These are phyloP conservation scores for Irpex lacteus DNA, from an alignment of 1,284 basidiomycete species.

Conservation along the genomic window DNA sequence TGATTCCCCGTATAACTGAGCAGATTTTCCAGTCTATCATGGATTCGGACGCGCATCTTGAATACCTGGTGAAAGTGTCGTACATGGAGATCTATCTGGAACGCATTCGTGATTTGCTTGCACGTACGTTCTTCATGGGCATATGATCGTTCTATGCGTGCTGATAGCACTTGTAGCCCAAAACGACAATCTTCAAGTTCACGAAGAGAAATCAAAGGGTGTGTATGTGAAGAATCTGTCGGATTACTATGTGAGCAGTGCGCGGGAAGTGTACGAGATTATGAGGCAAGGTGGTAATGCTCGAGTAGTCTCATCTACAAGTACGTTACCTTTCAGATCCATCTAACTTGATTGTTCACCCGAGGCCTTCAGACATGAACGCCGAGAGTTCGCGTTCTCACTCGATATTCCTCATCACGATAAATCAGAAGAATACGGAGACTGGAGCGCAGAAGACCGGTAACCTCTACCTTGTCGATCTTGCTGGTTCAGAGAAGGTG, in stretches of 20 bases:
- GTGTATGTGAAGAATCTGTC: conserved; percentile 98
- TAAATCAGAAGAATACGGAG: conserved; percentile 96
- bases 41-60: conserved; percentile 90
- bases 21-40: conserved; percentile 99
- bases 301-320: conserved; percentile 93
- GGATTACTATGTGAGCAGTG: conserved; percentile 97
- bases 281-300: conserved; percentile 95
- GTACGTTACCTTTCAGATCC: conserved; percentile 46
- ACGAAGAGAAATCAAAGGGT: conserved; percentile 97
- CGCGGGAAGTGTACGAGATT: conserved; percentile 97
- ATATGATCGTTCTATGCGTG: background rate
- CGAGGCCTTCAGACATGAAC: conserved; percentile 85
- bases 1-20: conserved; percentile 98
- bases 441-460: conserved; percentile 95
- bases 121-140: conserved; percentile 63
- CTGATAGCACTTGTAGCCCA: conserved; percentile 59
- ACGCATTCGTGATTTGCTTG: conserved; percentile 91
- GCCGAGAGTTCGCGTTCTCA: conserved; percentile 99
- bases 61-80: conserved; percentile 99
- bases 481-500: conserved; percentile 99
- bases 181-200: conserved; percentile 98
- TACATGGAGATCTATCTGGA: conserved; percentile 99
- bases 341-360: background rate
- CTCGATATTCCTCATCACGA: conserved; percentile 98
- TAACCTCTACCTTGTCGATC: conserved; percentile 96